These are phyloP conservation scores for Lentinula raphanica DNA, from an alignment of 768 basidiomycete genomes.

Conservation along the genomic window DNA sequence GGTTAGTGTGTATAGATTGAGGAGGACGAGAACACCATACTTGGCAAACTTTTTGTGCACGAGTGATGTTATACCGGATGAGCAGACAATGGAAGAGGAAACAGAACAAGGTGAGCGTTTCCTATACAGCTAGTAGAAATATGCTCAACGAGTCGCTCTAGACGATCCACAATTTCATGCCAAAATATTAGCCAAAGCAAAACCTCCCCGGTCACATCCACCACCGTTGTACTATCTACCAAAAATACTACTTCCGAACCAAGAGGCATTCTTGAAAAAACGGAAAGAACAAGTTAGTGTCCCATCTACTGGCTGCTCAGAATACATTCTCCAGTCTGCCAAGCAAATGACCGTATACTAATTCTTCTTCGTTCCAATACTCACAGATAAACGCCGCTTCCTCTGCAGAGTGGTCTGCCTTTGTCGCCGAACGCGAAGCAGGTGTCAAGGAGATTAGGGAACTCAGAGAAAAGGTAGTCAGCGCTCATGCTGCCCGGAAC, in stretches of 20 bases:
- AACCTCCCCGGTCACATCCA: constrained; percentile 59
- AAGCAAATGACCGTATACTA: background rate
- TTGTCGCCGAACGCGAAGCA: constrained; percentile 51
- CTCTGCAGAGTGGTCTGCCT: constrained; percentile 65
- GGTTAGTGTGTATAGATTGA: constrained; percentile 79
- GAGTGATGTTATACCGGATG: constrained; percentile 55
- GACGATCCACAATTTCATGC: constrained; percentile 2
- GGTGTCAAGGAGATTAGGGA: constrained; percentile 59
- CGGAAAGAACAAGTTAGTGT: constrained; percentile 62
- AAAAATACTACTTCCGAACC: constrained; percentile 57
- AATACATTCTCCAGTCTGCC: too few relatives aligned
- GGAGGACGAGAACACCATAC: constrained; percentile 64
- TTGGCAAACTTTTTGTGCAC: constrained; percentile 74
- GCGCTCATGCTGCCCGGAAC: constrained; percentile 31
- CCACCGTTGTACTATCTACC: constrained; percentile 78
- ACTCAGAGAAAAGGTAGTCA: constrained; percentile 59
- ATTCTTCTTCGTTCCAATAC: constrained; percentile 3
- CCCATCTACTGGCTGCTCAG: too few relatives aligned
- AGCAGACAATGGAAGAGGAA: constrained; percentile 17
- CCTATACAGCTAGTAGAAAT: background rate
- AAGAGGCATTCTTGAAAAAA: constrained; percentile 60
- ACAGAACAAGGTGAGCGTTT: constrained; percentile 11
- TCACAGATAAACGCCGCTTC: constrained; percentile 53
- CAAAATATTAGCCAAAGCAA: constrained; percentile 33
- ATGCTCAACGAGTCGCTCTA: background rate